Conservation (phyloP, 306 rosid genomes). For the Begonia peltatifolia region DNA sequence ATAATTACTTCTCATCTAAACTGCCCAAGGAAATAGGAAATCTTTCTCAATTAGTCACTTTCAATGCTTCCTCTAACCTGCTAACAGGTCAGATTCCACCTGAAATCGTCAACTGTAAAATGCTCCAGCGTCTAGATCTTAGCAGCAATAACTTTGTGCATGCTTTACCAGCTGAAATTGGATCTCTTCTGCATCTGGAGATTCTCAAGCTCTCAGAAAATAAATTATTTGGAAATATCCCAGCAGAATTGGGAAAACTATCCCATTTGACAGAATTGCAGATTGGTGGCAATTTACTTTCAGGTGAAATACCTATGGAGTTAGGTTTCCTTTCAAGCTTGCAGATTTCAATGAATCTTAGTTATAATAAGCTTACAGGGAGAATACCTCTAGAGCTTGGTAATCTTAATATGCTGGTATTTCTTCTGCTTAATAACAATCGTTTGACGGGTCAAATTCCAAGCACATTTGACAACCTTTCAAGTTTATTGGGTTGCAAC, state of each 20-base stretch:
- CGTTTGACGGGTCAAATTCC: conserved; percentile 61
- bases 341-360: conserved; percentile 86
- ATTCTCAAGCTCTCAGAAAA: conserved; percentile 67
- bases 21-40: conserved; percentile 84
- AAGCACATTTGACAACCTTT: conserved; percentile 40
- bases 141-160: conserved; percentile 45
- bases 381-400: conserved; percentile 61
- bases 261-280: conserved; percentile 75
- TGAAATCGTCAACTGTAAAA: conserved; percentile 47
- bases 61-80: conserved; percentile 67
- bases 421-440: conserved; percentile 66
- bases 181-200: conserved; percentile 77
- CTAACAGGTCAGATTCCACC: conserved; percentile 53
- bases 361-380: conserved; percentile 65
- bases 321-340: conserved; percentile 70
- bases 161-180: conserved; percentile 56
- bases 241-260: conserved; percentile 48
- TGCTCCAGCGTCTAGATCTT: conserved; percentile 84
- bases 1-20: conserved; percentile 53
- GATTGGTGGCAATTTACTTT: conserved; percentile 71
- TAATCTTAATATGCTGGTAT: conserved; percentile 51
- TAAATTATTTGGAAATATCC: conserved; percentile 54
- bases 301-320: conserved; percentile 62
- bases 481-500: conserved; percentile 73
- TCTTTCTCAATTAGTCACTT: conserved; percentile 58